phyloP scores from a whole-genome alignment of 2,329 filamentous ascomycete genomes.

The Alternaria arbusti region DNA sequence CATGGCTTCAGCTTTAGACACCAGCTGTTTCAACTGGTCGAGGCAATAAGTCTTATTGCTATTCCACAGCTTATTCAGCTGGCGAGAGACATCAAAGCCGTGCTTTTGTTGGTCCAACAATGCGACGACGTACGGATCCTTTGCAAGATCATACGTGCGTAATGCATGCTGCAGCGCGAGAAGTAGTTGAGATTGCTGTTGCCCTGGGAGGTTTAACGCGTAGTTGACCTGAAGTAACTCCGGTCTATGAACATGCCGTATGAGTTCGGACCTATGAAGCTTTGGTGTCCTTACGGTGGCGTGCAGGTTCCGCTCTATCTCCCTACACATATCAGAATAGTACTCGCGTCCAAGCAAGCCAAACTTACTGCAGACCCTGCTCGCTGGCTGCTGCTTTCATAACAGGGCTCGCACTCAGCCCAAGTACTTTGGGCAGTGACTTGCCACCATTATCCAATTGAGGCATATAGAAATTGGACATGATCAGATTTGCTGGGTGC shows the following conservation, averaged over 20 bases:
- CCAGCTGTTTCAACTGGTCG: slow-evolving; percentile 47
- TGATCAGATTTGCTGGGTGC: slow-evolving; percentile 72
- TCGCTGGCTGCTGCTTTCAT: slow-evolving; percentile 63
- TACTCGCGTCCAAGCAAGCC: not conserved
- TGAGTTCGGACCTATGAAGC: slow-evolving; percentile 70
- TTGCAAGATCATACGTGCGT: slow-evolving; percentile 40
- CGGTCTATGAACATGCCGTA: slow-evolving; percentile 73
- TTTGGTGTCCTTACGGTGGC: slow-evolving; percentile 73
- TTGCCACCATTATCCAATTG: slow-evolving; percentile 36
- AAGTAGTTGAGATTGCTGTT: slow-evolving; percentile 18
- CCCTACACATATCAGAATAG: slow-evolving; percentile 39
- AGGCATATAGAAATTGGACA: slow-evolving; percentile 73
- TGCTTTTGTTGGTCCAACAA: slow-evolving; percentile 32
- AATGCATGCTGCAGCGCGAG: slow-evolving; percentile 24
- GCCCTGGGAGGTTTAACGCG: slow-evolving; percentile 18
- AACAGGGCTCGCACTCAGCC: slow-evolving; percentile 81
- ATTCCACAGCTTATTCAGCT: slow-evolving; percentile 34
- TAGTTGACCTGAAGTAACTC: slow-evolving; percentile 53
- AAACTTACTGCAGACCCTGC: slow-evolving; percentile 54
- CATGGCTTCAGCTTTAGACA: slow-evolving; percentile 42
- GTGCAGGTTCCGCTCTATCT: slow-evolving; percentile 73
- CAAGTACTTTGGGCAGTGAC: slow-evolving; percentile 70
- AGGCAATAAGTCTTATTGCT: slow-evolving; percentile 49
- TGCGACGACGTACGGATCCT: slow-evolving; percentile 50
- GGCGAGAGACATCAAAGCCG: slow-evolving; percentile 28